Evolutionary conservation across 768 basidiomycete genomes (phyloP).

Genomic region (Chalciporus sphaerocephalus): DNA sequence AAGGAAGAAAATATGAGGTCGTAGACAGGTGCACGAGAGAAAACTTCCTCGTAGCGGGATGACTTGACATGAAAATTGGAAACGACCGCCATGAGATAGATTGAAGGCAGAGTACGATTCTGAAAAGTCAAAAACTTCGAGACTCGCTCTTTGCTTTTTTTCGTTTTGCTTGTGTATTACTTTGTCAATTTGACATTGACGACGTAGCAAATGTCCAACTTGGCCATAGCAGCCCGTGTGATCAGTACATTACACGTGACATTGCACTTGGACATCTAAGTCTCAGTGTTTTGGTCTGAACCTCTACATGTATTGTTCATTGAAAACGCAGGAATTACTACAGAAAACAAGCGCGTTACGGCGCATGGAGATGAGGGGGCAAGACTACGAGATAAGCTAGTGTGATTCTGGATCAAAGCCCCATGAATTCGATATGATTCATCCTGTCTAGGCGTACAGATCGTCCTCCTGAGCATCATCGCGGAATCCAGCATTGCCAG

Average conservation of each 20-base stretch:
- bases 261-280: no score
- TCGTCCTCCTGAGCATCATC: slow-evolving; percentile 90
- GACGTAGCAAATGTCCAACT: no score
- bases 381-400: not conserved
- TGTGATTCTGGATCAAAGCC: not conserved
- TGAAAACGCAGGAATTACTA: not conserved
- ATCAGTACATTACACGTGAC: no score
- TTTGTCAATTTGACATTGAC: no score
- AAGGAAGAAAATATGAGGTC: slow-evolving; percentile 19
- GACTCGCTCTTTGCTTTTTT: no score
- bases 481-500: slow-evolving; percentile 74
- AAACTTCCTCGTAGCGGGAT: not conserved
- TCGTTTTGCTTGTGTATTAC: no score
- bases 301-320: not conserved
- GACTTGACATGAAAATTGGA: not conserved
- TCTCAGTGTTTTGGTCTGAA: no score
- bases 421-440: not conserved
- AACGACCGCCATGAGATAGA: not conserved
- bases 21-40: slow-evolving; percentile 20
- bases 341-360: not conserved
- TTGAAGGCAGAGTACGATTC: no score
- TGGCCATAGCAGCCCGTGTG: no score
- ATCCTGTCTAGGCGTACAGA: slow-evolving; percentile 63
- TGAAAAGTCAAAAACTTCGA: no score
- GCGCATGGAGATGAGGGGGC: not conserved